Evolutionary conservation across 805 yeast species (phyloP).

Genomic region (Suhomyces prunicola): DNA sequence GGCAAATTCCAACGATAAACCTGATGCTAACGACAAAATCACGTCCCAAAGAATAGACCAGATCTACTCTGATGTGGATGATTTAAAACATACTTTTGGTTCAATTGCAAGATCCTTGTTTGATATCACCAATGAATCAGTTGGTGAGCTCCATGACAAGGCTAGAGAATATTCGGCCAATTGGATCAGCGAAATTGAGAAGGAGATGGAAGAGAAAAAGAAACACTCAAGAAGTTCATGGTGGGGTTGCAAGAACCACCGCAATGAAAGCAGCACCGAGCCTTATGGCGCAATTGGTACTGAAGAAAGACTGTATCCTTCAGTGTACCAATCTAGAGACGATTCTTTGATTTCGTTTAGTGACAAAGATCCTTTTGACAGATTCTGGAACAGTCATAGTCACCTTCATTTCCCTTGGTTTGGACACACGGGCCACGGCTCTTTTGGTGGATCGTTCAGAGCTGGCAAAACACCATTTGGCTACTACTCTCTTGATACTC

Average conservation of each 20-base stretch:
- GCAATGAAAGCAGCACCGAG: not conserved
- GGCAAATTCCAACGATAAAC: slow-evolving; percentile 1
- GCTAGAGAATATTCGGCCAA: slow-evolving; percentile 18
- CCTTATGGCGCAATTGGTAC: not conserved
- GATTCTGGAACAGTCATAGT: not conserved
- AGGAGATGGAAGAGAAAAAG: not conserved
- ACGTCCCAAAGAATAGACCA: slow-evolving; percentile 19
- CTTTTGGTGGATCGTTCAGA: slow-evolving; percentile 11
- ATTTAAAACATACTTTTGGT: slow-evolving; percentile 22
- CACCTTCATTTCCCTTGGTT: not conserved
- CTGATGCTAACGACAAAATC: slow-evolving; percentile 1
- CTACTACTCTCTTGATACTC: slow-evolving; percentile 52
- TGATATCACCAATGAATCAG: slow-evolving; percentile 19
- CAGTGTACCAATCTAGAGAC: slow-evolving; percentile 20
- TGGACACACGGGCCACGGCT: not conserved
- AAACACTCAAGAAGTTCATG: not conserved
- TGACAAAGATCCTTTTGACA: slow-evolving; percentile 1
- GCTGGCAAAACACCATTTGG: slow-evolving; percentile 40
- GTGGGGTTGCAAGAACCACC: not conserved
- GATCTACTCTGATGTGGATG: slow-evolving; percentile 22
- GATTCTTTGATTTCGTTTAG: not conserved
- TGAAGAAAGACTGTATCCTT: slow-evolving; percentile 11
- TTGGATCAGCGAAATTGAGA: slow-evolving; percentile 14
- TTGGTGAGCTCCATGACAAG: slow-evolving; percentile 20
- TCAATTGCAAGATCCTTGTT: slow-evolving; percentile 24